phyloP scores from a whole-genome alignment of 1,284 basidiomycete genomes.

The Violaceomyces palustris region DNA sequence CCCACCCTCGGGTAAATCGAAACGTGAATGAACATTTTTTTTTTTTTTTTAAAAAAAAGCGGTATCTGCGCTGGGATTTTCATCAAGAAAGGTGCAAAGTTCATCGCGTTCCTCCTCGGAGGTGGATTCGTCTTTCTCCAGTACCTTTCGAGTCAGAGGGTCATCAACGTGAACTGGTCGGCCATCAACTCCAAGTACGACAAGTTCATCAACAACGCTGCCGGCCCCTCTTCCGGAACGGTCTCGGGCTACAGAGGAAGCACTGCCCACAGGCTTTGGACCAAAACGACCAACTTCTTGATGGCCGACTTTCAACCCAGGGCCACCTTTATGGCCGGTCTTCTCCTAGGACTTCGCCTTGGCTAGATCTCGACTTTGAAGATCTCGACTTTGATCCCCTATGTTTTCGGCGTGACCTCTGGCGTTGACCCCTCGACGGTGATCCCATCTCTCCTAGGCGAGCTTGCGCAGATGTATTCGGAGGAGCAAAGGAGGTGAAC shows the following conservation, averaged over 20 bases:
- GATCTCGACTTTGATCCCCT: too few relatives aligned
- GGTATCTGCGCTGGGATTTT: constrained; percentile 85
- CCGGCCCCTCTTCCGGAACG: constrained; percentile 57
- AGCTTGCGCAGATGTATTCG: too few relatives aligned
- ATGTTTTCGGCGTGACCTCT: too few relatives aligned
- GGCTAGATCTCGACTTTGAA: too few relatives aligned
- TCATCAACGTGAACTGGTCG: constrained; percentile 77
- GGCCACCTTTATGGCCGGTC: constrained; percentile 58
- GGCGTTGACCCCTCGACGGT: too few relatives aligned
- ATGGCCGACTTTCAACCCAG: constrained; percentile 82
- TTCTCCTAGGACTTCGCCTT: constrained; percentile 57
- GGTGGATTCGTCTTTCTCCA: constrained; percentile 44
- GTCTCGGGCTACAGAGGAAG: constrained; percentile 56
- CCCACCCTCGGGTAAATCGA: neutral
- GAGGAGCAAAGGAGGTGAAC: too few relatives aligned
- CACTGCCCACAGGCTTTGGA: constrained; percentile 60
- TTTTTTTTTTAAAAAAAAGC: too few relatives aligned
- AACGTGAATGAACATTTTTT: neutral
- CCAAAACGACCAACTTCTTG: constrained; percentile 74
- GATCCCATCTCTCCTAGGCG: too few relatives aligned
- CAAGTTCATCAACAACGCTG: constrained; percentile 64
- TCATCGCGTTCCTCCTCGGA: constrained; percentile 76
- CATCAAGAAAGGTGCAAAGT: constrained; percentile 83
- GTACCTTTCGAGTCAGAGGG: constrained; percentile 45
- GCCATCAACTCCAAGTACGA: constrained; percentile 63